These are phyloP conservation scores for Microsporum ferrugineum DNA, from an alignment of 2,329 filamentous ascomycete genomes.

Conservation along the genomic window DNA sequence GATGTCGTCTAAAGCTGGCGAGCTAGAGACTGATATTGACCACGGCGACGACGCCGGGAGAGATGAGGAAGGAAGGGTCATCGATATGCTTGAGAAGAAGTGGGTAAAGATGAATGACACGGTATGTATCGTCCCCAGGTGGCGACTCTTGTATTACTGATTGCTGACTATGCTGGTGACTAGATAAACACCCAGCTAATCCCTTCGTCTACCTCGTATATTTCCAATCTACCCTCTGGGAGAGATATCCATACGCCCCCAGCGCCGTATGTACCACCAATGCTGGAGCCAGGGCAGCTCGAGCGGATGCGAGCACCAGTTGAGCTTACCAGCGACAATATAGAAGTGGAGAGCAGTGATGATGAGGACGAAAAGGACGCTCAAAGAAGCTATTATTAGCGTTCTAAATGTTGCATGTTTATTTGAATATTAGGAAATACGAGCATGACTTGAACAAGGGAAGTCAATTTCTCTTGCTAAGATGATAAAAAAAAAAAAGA, in stretches of 20 bases:
- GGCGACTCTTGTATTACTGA: not conserved
- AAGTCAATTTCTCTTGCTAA: not conserved
- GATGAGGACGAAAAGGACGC: not conserved
- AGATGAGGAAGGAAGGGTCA: conserved; percentile 70
- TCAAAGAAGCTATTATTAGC: not conserved
- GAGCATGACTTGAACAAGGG: not conserved
- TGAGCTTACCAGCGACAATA: conserved; percentile 2
- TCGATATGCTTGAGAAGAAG: conserved; percentile 77
- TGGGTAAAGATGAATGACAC: conserved; percentile 93
- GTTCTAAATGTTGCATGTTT: not conserved
- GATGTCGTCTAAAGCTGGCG: conserved; percentile 26
- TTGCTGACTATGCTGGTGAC: not conserved
- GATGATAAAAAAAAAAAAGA: not conserved
- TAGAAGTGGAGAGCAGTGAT: conserved; percentile 8
- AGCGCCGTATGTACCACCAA: conserved; percentile 55
- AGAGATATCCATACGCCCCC: conserved; percentile 65
- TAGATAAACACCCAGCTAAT: conserved; percentile 71
- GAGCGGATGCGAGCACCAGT: conserved; percentile 19
- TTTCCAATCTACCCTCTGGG: conserved; percentile 74
- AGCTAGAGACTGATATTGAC: conserved; percentile 24
- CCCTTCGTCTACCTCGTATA: conserved; percentile 57
- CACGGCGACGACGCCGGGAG: conserved; percentile 67
- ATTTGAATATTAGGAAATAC: not conserved
- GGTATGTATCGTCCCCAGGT: conserved; percentile 39
- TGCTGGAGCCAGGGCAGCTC: conserved; percentile 54